Evolutionary conservation across 2,329 filamentous ascomycete genomes (phyloP).

Genomic region (Epichloe sibirici): DNA sequence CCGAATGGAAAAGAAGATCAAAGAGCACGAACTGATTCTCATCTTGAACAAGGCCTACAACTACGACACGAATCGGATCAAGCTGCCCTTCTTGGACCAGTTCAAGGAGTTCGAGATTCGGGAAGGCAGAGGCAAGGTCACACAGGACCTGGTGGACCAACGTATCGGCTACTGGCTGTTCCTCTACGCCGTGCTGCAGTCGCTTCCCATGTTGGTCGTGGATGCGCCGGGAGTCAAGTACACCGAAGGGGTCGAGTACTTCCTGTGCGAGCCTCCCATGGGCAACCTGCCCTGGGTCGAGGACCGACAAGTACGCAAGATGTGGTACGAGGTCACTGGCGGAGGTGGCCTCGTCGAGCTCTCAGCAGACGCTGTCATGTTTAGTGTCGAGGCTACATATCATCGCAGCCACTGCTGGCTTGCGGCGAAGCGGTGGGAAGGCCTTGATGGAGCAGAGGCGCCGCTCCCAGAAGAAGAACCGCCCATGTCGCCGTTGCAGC

Average conservation of each 20-base stretch:
- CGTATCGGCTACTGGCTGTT: slow-evolving; percentile 73
- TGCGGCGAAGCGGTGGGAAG: slow-evolving; percentile 38
- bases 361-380: slow-evolving; percentile 46
- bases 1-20: slow-evolving; percentile 60
- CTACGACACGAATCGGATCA: slow-evolving; percentile 48
- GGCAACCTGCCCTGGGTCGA: slow-evolving; percentile 65
- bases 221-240: slow-evolving; percentile 60
- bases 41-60: slow-evolving; percentile 77
- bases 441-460: slow-evolving; percentile 17
- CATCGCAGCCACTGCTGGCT: slow-evolving; percentile 46
- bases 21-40: slow-evolving; percentile 64
- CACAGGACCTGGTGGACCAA: slow-evolving; percentile 57
- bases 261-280: slow-evolving; percentile 64
- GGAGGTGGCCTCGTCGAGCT: slow-evolving; percentile 44
- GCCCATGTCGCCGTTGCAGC: slow-evolving; percentile 26
- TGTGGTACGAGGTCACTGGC: slow-evolving; percentile 66
- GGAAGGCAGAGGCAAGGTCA: slow-evolving; percentile 50
- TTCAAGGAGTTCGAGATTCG: slow-evolving; percentile 62
- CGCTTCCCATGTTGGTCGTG: slow-evolving; percentile 63
- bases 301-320: slow-evolving; percentile 48
- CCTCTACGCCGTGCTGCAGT: slow-evolving; percentile 66
- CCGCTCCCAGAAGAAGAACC: slow-evolving; percentile 20
- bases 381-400: slow-evolving; percentile 49
- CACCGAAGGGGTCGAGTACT: slow-evolving; percentile 67
- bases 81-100: slow-evolving; percentile 52